phyloP scores from a whole-genome alignment of 2,329 filamentous ascomycete species.

The Aspergillus fructus region DNA sequence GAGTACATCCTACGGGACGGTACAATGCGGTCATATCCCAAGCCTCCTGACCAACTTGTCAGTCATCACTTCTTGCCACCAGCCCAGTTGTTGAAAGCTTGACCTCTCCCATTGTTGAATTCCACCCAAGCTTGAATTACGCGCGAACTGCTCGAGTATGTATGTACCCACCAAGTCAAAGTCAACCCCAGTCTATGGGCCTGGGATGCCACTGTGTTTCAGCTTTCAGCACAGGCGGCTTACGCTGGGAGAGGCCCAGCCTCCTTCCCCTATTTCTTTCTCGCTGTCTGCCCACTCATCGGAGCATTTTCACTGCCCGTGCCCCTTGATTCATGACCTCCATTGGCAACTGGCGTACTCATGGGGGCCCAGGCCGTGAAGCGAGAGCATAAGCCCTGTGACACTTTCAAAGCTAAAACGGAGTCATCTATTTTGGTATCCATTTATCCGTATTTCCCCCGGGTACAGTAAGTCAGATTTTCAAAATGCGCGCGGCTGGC shows the following conservation, averaged over 20 bases:
- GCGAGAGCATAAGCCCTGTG: background rate
- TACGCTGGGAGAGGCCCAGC: background rate
- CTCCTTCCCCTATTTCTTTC: background rate
- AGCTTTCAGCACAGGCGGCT: background rate
- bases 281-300: background rate
- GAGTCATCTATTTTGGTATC: too few species aligned
- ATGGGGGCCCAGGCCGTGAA: background rate
- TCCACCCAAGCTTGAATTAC: background rate
- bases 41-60: background rate
- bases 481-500: background rate
- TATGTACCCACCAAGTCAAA: background rate
- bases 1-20: background rate
- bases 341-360: constrained; percentile 4
- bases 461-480: background rate
- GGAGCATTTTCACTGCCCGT: background rate
- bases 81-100: background rate
- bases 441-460: too few species aligned
- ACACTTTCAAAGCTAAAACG: background rate
- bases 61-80: background rate
- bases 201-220: constrained; percentile 2
- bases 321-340: constrained; percentile 4
- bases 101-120: background rate
- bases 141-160: background rate
- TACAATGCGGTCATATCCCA: background rate
- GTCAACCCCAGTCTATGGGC: background rate